Percentiles rank a stretch among this genome's conserved stretches.
phyloP scores from a whole-genome alignment of 2,329 filamentous ascomycete genomes.

The Fusarium sterilihyphosum region DNA sequence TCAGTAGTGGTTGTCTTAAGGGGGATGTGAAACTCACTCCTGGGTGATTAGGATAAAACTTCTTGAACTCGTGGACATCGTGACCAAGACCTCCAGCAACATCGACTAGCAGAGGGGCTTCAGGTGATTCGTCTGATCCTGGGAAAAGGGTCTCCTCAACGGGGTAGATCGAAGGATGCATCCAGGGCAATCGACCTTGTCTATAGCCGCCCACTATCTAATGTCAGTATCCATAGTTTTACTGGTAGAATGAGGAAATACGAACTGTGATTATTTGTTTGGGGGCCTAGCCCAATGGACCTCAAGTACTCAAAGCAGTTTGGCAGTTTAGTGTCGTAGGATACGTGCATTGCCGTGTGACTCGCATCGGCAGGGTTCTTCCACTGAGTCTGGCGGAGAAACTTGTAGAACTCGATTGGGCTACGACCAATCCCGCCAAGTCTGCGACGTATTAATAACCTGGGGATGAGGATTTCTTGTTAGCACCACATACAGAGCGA shows the following conservation, averaged over 20 bases:
- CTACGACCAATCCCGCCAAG: not conserved
- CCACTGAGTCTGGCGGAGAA: not conserved
- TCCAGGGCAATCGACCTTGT: not conserved
- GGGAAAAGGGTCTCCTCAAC: not conserved
- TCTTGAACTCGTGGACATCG: not conserved
- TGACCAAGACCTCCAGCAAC: not conserved
- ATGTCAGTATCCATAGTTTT: not conserved
- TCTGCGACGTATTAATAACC: not conserved
- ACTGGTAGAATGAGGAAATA: too few relatives aligned
- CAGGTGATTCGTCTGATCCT: not conserved
- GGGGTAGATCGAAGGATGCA: not conserved
- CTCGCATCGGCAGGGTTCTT: not conserved
- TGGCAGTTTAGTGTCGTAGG: not conserved
- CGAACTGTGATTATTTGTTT: not conserved
- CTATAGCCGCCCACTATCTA: not conserved
- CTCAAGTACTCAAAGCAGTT: not conserved
- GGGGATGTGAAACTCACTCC: not conserved
- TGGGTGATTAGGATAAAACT: not conserved
- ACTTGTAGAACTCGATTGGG: not conserved
- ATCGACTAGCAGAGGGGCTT: not conserved
- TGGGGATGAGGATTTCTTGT: not conserved
- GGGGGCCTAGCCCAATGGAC: not conserved
- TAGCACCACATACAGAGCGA: not conserved
- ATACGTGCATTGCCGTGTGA: not conserved
- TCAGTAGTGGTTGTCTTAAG: not conserved